phyloP scores from a whole-genome alignment of 805 yeast genomes.

The Jamesozyma rosinii region DNA sequence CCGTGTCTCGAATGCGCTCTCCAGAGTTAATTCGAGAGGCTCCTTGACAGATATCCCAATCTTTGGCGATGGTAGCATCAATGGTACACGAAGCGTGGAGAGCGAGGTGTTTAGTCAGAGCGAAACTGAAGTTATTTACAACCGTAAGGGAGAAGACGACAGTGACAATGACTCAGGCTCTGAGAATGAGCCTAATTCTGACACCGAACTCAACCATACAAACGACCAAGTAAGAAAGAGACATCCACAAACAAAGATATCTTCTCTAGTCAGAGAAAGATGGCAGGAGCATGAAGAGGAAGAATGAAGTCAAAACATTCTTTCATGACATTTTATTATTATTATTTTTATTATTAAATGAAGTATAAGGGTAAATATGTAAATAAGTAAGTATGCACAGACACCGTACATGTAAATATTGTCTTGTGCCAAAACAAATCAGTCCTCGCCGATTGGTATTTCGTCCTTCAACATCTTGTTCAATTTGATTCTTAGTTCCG shows the following conservation, averaged over 20 bases:
- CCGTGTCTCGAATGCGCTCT: constrained; percentile 46
- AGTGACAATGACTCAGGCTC: constrained; percentile 3
- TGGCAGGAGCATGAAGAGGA: constrained; percentile 19
- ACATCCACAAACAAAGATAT: constrained; percentile 13
- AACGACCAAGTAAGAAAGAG: constrained; percentile 4
- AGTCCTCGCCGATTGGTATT: constrained; percentile 94
- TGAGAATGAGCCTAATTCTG: constrained; percentile 1
- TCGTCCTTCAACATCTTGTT: constrained; percentile 77
- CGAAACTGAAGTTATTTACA: neutral
- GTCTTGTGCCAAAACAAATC: too few species aligned
- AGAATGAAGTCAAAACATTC: too few species aligned
- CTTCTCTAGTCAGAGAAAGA: constrained; percentile 23
- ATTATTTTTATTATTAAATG: too few species aligned
- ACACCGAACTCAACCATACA: constrained; percentile 2
- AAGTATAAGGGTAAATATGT: too few species aligned
- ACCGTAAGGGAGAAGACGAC: neutral
- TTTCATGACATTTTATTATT: too few species aligned
- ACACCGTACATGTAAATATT: too few species aligned
- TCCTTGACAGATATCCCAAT: constrained; percentile 59
- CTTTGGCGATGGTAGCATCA: constrained; percentile 29
- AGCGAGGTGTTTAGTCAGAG: neutral
- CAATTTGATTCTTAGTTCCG: constrained; percentile 70
- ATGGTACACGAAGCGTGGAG: constrained; percentile 2
- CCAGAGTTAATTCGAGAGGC: constrained; percentile 52
- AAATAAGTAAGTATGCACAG: too few species aligned